phyloP scores from a whole-genome alignment of 2,329 filamentous ascomycete species.

The Colletotrichum sp. region DNA sequence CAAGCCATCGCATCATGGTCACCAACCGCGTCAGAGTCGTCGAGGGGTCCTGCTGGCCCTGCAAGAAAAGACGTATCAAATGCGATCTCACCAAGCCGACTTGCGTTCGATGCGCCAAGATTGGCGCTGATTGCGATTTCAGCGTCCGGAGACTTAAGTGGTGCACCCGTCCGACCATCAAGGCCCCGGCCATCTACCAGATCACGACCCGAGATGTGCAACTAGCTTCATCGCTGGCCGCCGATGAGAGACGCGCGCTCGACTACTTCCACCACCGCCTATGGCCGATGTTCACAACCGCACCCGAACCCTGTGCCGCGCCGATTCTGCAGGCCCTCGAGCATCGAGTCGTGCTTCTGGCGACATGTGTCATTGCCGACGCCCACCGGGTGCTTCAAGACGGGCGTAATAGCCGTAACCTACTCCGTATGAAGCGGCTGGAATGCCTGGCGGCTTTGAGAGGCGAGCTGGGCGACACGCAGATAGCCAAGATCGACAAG shows the following conservation, averaged over 20 bases:
- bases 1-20: neutral
- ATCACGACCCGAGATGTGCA: constrained; percentile 27
- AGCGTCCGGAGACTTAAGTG: constrained; percentile 44
- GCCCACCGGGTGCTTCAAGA: constrained; percentile 35
- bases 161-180: constrained; percentile 41
- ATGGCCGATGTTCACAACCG: constrained; percentile 35
- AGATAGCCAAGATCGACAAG: constrained; percentile 27
- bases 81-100: constrained; percentile 35
- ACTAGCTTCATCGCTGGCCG: constrained; percentile 25
- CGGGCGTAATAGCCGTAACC: constrained; percentile 27
- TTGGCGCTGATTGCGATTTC: constrained; percentile 27
- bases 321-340: constrained; percentile 33
- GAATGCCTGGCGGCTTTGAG: constrained; percentile 36
- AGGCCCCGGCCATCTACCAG: constrained; percentile 31
- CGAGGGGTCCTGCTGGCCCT: constrained; percentile 45
- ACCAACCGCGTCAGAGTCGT: neutral
- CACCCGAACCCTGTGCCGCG: constrained; percentile 31
- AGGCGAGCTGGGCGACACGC: constrained; percentile 30
- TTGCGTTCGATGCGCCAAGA: constrained; percentile 34
- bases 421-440: constrained; percentile 29
- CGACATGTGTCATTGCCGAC: constrained; percentile 35
- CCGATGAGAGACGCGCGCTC: constrained; percentile 32
- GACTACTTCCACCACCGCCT: constrained; percentile 37
- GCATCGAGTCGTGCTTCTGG: constrained; percentile 35
- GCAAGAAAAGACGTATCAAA: constrained; percentile 37